phyloP scores from a whole-genome alignment of 441 rosid genomes.

The Syzygium malaccense region DNA sequence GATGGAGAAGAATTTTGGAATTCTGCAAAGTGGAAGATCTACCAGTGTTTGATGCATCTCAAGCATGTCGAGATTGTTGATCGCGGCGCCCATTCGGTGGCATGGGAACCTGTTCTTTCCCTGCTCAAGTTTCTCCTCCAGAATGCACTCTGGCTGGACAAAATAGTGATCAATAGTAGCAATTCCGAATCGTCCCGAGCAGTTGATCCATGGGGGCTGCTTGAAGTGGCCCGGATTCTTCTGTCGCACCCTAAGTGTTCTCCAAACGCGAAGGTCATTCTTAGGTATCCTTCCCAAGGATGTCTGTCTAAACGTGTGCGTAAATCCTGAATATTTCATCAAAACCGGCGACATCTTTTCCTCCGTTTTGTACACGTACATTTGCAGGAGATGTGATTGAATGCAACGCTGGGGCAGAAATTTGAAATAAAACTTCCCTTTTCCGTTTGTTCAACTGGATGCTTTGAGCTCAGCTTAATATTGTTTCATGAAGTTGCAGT shows the following conservation, averaged over 20 bases:
- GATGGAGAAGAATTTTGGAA: background rate
- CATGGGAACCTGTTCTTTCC: background rate
- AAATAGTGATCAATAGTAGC: background rate
- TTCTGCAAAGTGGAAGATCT: background rate
- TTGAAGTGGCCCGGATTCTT: background rate
- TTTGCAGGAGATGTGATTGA: background rate
- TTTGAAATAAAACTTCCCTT: background rate
- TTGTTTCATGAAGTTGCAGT: background rate
- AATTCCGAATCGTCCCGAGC: background rate
- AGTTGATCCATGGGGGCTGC: background rate
- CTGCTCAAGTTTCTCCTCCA: background rate
- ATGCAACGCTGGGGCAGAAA: background rate
- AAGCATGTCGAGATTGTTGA: background rate
- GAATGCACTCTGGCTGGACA: background rate
- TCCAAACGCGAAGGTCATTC: background rate
- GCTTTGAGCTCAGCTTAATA: background rate
- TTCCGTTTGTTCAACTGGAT: background rate
- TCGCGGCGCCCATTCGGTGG: background rate
- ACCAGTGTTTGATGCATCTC: background rate
- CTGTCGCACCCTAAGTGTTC: background rate
- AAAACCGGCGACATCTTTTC: background rate
- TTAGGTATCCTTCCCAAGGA: background rate
- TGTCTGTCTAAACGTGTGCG: background rate
- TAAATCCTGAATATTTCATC: background rate
- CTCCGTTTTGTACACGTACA: background rate